phyloP scores from a whole-genome alignment of 306 rosid species.

The Acmispon strigosus region DNA sequence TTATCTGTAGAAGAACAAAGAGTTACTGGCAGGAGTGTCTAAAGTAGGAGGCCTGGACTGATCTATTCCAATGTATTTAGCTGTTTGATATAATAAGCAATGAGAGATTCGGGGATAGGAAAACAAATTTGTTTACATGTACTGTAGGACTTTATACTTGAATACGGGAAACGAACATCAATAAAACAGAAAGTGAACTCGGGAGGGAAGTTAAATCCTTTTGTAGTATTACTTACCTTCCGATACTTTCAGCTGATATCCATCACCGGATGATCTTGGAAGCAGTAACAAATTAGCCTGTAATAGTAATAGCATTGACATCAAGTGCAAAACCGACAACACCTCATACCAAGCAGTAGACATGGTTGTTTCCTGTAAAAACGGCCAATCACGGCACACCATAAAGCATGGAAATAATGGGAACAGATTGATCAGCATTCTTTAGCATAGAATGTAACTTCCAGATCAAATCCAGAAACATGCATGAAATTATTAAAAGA shows the following conservation, averaged over 20 bases:
- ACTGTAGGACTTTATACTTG: background rate
- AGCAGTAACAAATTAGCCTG: constrained; percentile 93
- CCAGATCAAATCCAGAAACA: constrained; percentile 10
- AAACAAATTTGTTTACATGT: background rate
- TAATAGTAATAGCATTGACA: constrained; percentile 81
- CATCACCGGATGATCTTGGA: constrained; percentile 84
- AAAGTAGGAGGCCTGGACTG: background rate
- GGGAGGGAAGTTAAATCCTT: background rate
- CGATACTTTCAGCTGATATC: constrained; percentile 78
- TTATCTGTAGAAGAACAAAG: background rate
- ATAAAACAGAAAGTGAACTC: too few species aligned
- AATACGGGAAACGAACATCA: too few species aligned
- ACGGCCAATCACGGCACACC: constrained; percentile 1
- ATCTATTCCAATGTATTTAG: background rate
- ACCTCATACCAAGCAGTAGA: constrained; percentile 93
- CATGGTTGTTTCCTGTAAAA: constrained; percentile 83
- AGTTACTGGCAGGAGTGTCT: background rate
- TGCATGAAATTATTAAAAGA: background rate
- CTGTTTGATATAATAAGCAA: constrained; percentile 5
- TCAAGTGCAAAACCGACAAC: constrained; percentile 88
- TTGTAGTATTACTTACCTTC: constrained; percentile 54
- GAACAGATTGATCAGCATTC: constrained; percentile 16
- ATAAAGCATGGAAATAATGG: background rate
- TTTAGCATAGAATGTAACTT: constrained; percentile 13
- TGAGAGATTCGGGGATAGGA: background rate